These are phyloP conservation scores for Tricholoma bakamatsutake DNA, from an alignment of 768 basidiomycete genomes.

Conservation along the genomic window DNA sequence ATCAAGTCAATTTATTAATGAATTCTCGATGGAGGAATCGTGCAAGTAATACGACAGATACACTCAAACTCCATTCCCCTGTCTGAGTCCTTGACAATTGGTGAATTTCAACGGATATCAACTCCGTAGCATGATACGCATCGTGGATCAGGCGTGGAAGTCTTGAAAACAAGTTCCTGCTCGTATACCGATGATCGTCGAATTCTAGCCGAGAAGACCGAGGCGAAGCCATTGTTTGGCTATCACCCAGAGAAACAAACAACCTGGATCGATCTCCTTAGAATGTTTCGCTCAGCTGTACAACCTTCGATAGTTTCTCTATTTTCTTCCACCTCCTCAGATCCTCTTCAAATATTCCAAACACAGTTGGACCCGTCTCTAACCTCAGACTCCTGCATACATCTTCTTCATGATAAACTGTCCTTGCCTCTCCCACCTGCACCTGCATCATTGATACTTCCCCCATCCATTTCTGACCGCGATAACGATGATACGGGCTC, in stretches of 20 bases:
- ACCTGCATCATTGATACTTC: conserved; percentile 41
- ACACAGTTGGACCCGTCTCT: conserved; percentile 40
- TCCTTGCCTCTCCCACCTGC: conserved; percentile 43
- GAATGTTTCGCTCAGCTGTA: conserved; percentile 52
- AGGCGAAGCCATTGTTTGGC: not conserved
- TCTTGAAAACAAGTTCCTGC: not conserved
- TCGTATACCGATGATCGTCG: not conserved
- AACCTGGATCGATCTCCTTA: not conserved
- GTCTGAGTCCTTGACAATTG: not conserved
- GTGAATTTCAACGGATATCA: not conserved
- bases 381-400: conserved; percentile 58
- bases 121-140: not conserved
- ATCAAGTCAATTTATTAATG: not conserved
- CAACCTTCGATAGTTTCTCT: conserved; percentile 65
- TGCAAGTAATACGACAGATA: not conserved
- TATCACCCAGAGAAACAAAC: too few species aligned
- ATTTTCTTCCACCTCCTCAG: conserved; percentile 67
- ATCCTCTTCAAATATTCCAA: conserved; percentile 55
- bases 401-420: conserved; percentile 53
- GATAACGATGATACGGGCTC: conserved; percentile 20
- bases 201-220: conserved; percentile 1
- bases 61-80: not conserved
- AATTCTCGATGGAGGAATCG: not conserved
- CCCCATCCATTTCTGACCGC: conserved; percentile 22
- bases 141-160: not conserved